Percentiles rank a stretch among this genome's conserved stretches.
Conservation (phyloP, 352 stramenopile species). For the Phytophthora tentaculata region DNA sequence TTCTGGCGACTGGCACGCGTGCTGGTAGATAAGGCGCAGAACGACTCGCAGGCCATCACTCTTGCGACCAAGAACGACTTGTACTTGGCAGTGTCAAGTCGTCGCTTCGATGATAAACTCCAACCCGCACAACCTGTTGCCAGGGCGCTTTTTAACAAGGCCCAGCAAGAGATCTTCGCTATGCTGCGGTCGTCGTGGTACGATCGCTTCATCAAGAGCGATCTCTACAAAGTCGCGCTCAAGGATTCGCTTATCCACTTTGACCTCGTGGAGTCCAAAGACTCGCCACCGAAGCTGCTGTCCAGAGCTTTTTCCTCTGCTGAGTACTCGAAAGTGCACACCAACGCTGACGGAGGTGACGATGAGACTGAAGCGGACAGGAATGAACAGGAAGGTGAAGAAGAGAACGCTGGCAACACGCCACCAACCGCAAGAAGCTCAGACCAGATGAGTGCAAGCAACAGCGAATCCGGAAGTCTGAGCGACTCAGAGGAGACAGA, state of each 20-base stretch:
- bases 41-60: slow-evolving; percentile 82
- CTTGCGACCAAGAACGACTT: slow-evolving; percentile 78
- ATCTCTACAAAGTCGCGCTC: slow-evolving; percentile 80
- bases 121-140: slow-evolving; percentile 48
- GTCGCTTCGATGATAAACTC: slow-evolving; percentile 51
- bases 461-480: slow-evolving; percentile 50
- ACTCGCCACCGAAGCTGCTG: slow-evolving; percentile 72
- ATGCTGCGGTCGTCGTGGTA: slow-evolving; percentile 86
- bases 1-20: slow-evolving; percentile 78
- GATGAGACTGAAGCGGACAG: slow-evolving; percentile 9
- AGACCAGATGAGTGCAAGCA: slow-evolving; percentile 30
- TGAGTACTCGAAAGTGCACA: slow-evolving; percentile 37
- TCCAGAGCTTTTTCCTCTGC: slow-evolving; percentile 64
- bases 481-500: slow-evolving; percentile 52
- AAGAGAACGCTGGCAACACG: slow-evolving; percentile 31
- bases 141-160: slow-evolving; percentile 59
- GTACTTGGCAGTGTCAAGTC: slow-evolving; percentile 49
- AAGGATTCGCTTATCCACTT: slow-evolving; percentile 77
- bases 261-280: slow-evolving; percentile 60
- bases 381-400: slow-evolving; percentile 15
- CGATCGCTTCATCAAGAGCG: slow-evolving; percentile 85
- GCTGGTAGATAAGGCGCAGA: slow-evolving; percentile 75
- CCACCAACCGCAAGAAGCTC: slow-evolving; percentile 15
- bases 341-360: background rate
- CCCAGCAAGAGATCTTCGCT: slow-evolving; percentile 84